Evolutionary conservation across 1,139 yeast species (phyloP).

Genomic region (Yamadazyma triangularis): DNA sequence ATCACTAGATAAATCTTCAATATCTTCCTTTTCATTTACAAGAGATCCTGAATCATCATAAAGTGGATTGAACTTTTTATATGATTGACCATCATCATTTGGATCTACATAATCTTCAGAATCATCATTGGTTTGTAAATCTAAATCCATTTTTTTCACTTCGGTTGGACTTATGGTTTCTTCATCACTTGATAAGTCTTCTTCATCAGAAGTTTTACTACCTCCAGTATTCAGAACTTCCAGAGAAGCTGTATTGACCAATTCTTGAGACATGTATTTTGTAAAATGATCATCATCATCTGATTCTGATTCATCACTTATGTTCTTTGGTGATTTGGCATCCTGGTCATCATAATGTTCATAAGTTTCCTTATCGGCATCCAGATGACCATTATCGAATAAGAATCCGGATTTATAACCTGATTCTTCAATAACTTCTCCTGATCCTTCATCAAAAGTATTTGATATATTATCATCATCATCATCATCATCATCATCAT

Average conservation of each 20-base stretch:
- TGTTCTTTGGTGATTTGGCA: conserved; percentile 5
- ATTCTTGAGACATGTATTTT: conserved; percentile 79
- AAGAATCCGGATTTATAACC: conserved; percentile 30
- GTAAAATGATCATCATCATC: conserved; percentile 49
- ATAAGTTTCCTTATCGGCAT: too few species aligned
- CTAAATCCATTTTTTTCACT: neutral
- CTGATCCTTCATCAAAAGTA: conserved; percentile 51
- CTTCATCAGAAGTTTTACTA: conserved; percentile 16
- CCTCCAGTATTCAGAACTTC: conserved; percentile 51
- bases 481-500: conserved; percentile 32
- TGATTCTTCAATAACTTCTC: conserved; percentile 39
- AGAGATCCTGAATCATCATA: conserved; percentile 44
- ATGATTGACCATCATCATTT: conserved; percentile 75
- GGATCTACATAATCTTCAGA: conserved; percentile 74
- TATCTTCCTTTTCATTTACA: conserved; percentile 18
- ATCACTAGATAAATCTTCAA: conserved; percentile 23
- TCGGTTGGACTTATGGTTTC: conserved; percentile 30
- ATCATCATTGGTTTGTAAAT: conserved; percentile 18
- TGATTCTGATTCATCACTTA: conserved; percentile 23
- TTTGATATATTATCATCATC: conserved; percentile 33
- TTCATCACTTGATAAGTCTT: conserved; percentile 34
- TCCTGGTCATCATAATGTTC: too few species aligned
- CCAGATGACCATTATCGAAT: conserved; percentile 36
- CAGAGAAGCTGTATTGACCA: conserved; percentile 58
- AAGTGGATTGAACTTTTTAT: conserved; percentile 59